phyloP scores from a whole-genome alignment of 2,329 filamentous ascomycete genomes.

The Pseudogymnoascus verrucosus region DNA sequence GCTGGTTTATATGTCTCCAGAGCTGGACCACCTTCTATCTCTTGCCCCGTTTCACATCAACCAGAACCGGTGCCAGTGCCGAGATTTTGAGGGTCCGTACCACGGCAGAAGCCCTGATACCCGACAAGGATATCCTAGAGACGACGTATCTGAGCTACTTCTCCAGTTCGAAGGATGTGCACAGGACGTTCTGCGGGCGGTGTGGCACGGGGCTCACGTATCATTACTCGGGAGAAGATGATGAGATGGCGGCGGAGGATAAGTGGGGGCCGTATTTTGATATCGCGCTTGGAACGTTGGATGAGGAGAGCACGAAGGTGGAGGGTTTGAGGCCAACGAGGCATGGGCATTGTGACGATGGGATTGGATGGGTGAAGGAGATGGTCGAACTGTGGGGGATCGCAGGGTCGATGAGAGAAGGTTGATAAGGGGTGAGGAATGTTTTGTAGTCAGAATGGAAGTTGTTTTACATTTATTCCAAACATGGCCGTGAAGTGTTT shows the following conservation, averaged over 20 bases:
- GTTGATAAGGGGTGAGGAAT: not conserved
- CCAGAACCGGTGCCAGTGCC: not conserved
- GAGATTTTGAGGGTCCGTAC: not conserved
- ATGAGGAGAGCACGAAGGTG: slow-evolving; percentile 18
- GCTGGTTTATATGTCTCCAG: slow-evolving; percentile 24
- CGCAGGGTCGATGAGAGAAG: not conserved
- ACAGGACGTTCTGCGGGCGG: slow-evolving; percentile 23
- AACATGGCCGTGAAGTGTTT: not conserved
- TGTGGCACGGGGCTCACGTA: slow-evolving; percentile 25
- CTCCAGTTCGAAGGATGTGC: slow-evolving; percentile 18
- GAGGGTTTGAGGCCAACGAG: slow-evolving; percentile 17
- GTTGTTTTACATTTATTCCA: not conserved
- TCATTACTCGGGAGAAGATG: slow-evolving; percentile 15
- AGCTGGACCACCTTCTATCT: slow-evolving; percentile 24
- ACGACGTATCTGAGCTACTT: slow-evolving; percentile 14
- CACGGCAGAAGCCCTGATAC: slow-evolving; percentile 11
- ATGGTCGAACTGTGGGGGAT: slow-evolving; percentile 13
- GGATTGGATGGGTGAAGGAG: slow-evolving; percentile 21
- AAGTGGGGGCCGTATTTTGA: slow-evolving; percentile 16
- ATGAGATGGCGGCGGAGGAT: not conserved
- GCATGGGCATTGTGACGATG: slow-evolving; percentile 20
- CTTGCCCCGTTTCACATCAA: slow-evolving; percentile 2
- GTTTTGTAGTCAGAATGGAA: not conserved
- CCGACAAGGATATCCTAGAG: slow-evolving; percentile 11
- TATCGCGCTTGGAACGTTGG: slow-evolving; percentile 22